Conservation (phyloP, 805 yeast species). For the Sugiyamaella marilandica region DNA sequence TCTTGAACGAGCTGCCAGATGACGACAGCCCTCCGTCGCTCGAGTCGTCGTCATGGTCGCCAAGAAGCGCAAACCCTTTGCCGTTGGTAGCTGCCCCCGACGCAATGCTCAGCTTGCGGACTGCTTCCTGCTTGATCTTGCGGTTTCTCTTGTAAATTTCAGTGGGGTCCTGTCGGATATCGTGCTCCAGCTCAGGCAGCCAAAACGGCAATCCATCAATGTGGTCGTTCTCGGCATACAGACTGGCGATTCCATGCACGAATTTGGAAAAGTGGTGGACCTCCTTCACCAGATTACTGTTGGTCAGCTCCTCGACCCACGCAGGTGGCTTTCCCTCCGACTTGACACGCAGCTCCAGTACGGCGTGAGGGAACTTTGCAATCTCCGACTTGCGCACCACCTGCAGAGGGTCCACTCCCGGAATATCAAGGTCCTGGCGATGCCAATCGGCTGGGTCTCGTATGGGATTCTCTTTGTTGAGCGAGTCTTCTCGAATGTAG, state of each 20-base stretch:
- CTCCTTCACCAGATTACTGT: slow-evolving; percentile 81
- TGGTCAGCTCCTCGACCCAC: slow-evolving; percentile 86
- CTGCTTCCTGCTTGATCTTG: slow-evolving; percentile 21
- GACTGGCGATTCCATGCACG: slow-evolving; percentile 85
- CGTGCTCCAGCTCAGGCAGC: slow-evolving; percentile 82
- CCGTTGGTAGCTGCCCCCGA: slow-evolving; percentile 35
- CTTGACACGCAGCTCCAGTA: slow-evolving; percentile 78
- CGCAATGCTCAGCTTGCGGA: slow-evolving; percentile 1
- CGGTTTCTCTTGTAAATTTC: slow-evolving; percentile 68
- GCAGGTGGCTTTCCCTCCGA: slow-evolving; percentile 34
- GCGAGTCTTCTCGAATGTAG: slow-evolving; percentile 85
- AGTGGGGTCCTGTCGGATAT: slow-evolving; percentile 71
- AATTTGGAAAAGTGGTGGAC: slow-evolving; percentile 92
- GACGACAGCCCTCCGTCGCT: slow-evolving; percentile 29
- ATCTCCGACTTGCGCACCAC: slow-evolving; percentile 82
- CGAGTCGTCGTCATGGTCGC: slow-evolving; percentile 56
- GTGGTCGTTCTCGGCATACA: slow-evolving; percentile 85
- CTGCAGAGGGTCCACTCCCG: slow-evolving; percentile 64
- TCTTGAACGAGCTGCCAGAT: neutral
- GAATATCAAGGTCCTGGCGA: slow-evolving; percentile 77
- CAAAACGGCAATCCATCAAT: slow-evolving; percentile 90
- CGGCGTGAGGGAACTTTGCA: slow-evolving; percentile 65
- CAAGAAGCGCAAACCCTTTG: slow-evolving; percentile 37
- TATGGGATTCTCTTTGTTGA: slow-evolving; percentile 79
- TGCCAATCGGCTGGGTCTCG: slow-evolving; percentile 91